phyloP scores from a whole-genome alignment of 2,329 filamentous ascomycete species.

The Raffaelea ambrosiae region DNA sequence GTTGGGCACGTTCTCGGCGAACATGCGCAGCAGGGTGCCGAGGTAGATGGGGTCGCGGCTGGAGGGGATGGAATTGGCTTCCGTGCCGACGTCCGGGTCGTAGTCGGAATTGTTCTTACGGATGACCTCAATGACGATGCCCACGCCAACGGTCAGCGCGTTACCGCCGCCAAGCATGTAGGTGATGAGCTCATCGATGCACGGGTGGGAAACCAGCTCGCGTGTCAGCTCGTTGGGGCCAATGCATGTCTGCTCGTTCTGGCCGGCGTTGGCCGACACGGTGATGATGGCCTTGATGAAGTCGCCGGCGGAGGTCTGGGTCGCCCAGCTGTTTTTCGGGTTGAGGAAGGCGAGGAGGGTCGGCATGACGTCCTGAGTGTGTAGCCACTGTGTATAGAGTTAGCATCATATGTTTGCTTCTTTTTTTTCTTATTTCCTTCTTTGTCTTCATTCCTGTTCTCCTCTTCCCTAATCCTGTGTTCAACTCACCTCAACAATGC shows the following conservation, averaged over 20 bases:
- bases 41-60: slow-evolving; percentile 92
- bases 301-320: slow-evolving; percentile 92
- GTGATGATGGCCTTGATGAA: slow-evolving; percentile 99
- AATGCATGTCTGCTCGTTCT: slow-evolving; percentile 98
- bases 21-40: slow-evolving; percentile 78
- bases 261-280: slow-evolving; percentile 94
- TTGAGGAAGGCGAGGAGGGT: slow-evolving; percentile 79
- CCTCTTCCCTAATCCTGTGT: too few species aligned
- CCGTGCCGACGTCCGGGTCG: slow-evolving; percentile 81
- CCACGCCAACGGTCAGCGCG: slow-evolving; percentile 88
- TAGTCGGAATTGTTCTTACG: slow-evolving; percentile 99
- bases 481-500: slow-evolving; percentile 70
- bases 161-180: slow-evolving; percentile 95
- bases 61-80: slow-evolving; percentile 70
- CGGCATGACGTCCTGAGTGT: slow-evolving; percentile 80
- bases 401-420: too few species aligned
- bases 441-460: too few species aligned
- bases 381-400: slow-evolving; percentile 62
- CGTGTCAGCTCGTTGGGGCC: slow-evolving; percentile 94
- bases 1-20: slow-evolving; percentile 83
- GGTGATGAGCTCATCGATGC: slow-evolving; percentile 73
- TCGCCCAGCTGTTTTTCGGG: slow-evolving; percentile 76
- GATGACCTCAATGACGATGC: slow-evolving; percentile 97
- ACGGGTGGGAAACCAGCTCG: slow-evolving; percentile 80
- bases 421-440: too few species aligned